Percentiles rank a stretch among this genome's conserved stretches.
phyloP scores from a whole-genome alignment of 495 filamentous ascomycete species.

The Echria macrotheca region DNA sequence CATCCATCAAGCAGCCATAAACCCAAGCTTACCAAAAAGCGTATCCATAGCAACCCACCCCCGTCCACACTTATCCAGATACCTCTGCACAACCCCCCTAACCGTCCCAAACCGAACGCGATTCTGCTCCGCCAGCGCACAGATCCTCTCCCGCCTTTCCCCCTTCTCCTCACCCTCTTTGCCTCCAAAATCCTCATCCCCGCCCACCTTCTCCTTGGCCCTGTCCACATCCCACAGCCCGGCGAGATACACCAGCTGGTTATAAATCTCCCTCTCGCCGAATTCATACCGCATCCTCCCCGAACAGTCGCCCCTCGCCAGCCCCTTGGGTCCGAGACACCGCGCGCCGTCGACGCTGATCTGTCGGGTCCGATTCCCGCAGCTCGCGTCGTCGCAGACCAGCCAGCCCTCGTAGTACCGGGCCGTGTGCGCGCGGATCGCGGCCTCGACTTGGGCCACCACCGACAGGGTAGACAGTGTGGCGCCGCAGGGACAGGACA shows the following conservation, averaged over 20 bases:
- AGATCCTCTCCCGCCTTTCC: slow-evolving; percentile 47
- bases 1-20: slow-evolving; percentile 26
- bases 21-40: slow-evolving; percentile 62
- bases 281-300: slow-evolving; percentile 87
- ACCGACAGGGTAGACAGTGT: slow-evolving; percentile 65
- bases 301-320: slow-evolving; percentile 74
- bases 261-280: slow-evolving; percentile 84
- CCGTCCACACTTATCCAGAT: slow-evolving; percentile 88
- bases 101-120: slow-evolving; percentile 67
- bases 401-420: slow-evolving; percentile 92
- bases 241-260: slow-evolving; percentile 86
- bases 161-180: slow-evolving; percentile 32
- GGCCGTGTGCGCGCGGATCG: slow-evolving; percentile 69
- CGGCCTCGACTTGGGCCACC: slow-evolving; percentile 78
- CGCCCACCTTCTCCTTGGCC: slow-evolving; percentile 53
- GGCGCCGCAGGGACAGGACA: slow-evolving; percentile 60
- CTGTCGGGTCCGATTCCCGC: slow-evolving; percentile 82
- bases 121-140: slow-evolving; percentile 74
- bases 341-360: slow-evolving; percentile 87
- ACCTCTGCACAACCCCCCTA: slow-evolving; percentile 71
- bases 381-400: slow-evolving; percentile 79
- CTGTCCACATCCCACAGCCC: slow-evolving; percentile 86
- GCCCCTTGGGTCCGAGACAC: slow-evolving; percentile 80
- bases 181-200: slow-evolving; percentile 17
- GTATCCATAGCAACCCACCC: slow-evolving; percentile 96